Percentiles rank a stretch among this genome's conserved stretches.
phyloP scores from a whole-genome alignment of 345 rosid genomes.

The Atalantia buxifolia region DNA sequence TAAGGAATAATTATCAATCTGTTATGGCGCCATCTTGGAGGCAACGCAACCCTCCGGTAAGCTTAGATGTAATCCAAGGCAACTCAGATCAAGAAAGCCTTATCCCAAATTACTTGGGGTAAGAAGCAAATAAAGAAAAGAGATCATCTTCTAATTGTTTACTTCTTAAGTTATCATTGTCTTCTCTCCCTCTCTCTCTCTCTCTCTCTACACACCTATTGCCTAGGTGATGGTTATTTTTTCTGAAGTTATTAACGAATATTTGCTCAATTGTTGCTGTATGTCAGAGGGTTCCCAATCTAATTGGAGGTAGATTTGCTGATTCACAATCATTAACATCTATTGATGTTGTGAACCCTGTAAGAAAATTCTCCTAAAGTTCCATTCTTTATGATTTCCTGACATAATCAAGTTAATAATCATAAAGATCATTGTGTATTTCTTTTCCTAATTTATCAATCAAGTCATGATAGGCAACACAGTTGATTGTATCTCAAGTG shows the following conservation, averaged over 20 bases:
- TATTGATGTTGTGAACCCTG: constrained; percentile 87
- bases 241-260: constrained; percentile 13
- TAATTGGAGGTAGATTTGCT: constrained; percentile 77
- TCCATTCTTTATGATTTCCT: constrained; percentile 1
- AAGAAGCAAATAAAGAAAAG: constrained; percentile 8
- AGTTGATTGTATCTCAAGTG: constrained; percentile 80
- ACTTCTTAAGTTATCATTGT: not conserved
- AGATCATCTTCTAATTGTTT: not conserved
- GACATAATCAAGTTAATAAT: not conserved
- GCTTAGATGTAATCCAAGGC: constrained; percentile 25
- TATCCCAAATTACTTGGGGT: constrained; percentile 11
- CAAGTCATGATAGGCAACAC: constrained; percentile 68
- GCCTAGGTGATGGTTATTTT: not conserved
- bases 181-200: not conserved
- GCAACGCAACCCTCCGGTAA: constrained; percentile 46
- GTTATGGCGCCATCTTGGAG: constrained; percentile 53
- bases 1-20: constrained; percentile 33
- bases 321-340: constrained; percentile 56
- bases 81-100: constrained; percentile 11
- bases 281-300: constrained; percentile 81
- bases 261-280: constrained; percentile 11
- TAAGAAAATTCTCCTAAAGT: constrained; percentile 28
- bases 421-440: not conserved
- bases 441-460: constrained; percentile 6
- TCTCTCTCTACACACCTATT: not conserved